Conservation (phyloP, 2,329 filamentous ascomycete genomes). For the Trichoderma pleuroti region DNA sequence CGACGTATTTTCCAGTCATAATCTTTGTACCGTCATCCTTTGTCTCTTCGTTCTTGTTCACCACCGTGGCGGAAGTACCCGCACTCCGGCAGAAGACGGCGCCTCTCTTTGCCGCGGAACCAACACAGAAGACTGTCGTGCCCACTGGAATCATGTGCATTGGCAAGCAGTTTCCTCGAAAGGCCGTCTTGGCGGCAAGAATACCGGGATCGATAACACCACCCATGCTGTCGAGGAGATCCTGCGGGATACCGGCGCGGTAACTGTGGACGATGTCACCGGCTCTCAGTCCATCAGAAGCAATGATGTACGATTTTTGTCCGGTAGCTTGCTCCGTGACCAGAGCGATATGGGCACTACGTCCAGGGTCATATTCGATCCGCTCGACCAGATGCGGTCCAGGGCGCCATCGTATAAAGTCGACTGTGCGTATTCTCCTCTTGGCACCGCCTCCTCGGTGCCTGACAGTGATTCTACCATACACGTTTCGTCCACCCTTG, state of each 20-base stretch:
- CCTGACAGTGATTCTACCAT: constrained; percentile 79
- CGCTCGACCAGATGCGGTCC: constrained; percentile 87
- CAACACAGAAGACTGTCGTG: constrained; percentile 89
- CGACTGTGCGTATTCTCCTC: constrained; percentile 84
- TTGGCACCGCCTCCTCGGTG: constrained; percentile 92
- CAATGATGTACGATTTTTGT: constrained; percentile 84
- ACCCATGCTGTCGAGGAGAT: constrained; percentile 87
- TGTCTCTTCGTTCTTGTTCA: constrained; percentile 81
- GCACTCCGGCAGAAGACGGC: constrained; percentile 94
- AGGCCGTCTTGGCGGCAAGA: constrained; percentile 87
- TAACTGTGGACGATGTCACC: constrained; percentile 94
- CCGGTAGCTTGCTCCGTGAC: constrained; percentile 70
- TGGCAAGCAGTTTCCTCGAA: constrained; percentile 90
- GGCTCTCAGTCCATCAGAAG: constrained; percentile 88
- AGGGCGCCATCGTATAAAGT: constrained; percentile 74
- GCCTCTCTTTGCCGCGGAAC: constrained; percentile 66
- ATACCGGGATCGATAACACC: constrained; percentile 92
- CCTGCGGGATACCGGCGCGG: constrained; percentile 79
- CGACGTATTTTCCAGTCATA: constrained; percentile 73
- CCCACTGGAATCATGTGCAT: constrained; percentile 94
- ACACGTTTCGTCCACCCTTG: constrained; percentile 89
- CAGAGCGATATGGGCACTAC: constrained; percentile 89
- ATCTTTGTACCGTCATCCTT: constrained; percentile 56
- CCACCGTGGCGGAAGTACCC: constrained; percentile 83
- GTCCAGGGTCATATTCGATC: constrained; percentile 93